These are phyloP conservation scores for Chionographis japonica DNA, from an alignment of 106 monocot species.

Conservation along the genomic window DNA sequence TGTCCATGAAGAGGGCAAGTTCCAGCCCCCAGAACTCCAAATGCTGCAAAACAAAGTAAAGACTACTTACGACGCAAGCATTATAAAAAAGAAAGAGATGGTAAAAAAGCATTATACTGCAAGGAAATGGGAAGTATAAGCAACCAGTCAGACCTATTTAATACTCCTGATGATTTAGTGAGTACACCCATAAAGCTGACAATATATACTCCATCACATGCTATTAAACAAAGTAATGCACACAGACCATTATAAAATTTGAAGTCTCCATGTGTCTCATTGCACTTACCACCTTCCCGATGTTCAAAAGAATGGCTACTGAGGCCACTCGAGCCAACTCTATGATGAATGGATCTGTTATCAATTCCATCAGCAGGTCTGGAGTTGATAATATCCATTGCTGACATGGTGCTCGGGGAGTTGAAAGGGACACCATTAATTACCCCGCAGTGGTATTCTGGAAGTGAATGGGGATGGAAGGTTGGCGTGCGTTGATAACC, in stretches of 20 bases:
- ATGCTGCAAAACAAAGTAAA: constrained; percentile 16
- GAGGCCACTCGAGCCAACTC: constrained; percentile 38
- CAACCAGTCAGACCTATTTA: too few species aligned
- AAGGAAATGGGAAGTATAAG: neutral
- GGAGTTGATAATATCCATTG: constrained; percentile 48
- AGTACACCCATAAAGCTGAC: too few species aligned
- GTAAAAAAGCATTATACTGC: too few species aligned
- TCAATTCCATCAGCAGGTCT: constrained; percentile 42
- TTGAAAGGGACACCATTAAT: constrained; percentile 40
- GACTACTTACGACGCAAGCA: too few species aligned
- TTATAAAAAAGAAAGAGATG: neutral
- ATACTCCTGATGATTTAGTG: too few species aligned
- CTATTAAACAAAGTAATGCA: too few species aligned
- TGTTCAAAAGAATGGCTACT: constrained; percentile 42
- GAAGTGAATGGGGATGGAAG: constrained; percentile 70
- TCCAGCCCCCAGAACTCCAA: constrained; percentile 45
- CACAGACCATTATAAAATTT: too few species aligned
- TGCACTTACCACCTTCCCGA: constrained; percentile 43
- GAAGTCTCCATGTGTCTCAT: neutral
- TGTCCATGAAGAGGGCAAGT: constrained; percentile 65
- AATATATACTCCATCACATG: neutral
- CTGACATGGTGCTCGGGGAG: constrained; percentile 29
- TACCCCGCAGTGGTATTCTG: constrained; percentile 54
- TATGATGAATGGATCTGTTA: constrained; percentile 35
- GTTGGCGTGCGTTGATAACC: constrained; percentile 39